Conservation (phyloP, 192 early-diverging fungal species). For the Phlyctochytrium bullatum region DNA sequence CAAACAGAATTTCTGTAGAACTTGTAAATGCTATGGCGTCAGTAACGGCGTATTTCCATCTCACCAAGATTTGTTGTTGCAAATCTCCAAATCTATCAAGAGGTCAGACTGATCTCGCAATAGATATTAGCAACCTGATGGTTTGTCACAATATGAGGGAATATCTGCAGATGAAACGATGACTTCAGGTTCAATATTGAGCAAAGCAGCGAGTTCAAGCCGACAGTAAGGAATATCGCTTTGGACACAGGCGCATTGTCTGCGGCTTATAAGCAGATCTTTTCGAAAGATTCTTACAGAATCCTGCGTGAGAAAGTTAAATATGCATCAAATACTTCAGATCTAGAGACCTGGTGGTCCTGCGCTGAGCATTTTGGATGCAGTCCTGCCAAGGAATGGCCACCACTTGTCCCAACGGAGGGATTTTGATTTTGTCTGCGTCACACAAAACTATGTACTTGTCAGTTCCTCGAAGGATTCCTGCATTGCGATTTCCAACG, state of each 20-base stretch:
- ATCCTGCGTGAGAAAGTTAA: neutral
- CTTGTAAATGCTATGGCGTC: conserved; percentile 19
- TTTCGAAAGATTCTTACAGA: neutral
- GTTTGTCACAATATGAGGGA: conserved; percentile 23
- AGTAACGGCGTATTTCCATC: neutral
- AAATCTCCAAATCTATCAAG: conserved; percentile 25
- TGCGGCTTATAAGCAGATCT: neutral
- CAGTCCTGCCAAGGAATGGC: too few species aligned
- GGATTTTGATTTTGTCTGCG: too few species aligned
- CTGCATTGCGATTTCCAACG: too few species aligned
- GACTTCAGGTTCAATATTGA: conserved; percentile 19
- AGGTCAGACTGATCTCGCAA: conserved; percentile 12
- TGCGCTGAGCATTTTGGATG: too few species aligned
- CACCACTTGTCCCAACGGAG: too few species aligned
- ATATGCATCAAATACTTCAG: too few species aligned
- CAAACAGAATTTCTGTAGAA: conserved; percentile 38
- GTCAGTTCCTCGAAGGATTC: too few species aligned
- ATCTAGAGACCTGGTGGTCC: too few species aligned
- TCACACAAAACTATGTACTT: too few species aligned
- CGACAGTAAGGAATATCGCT: conserved; percentile 33
- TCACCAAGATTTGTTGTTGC: conserved; percentile 17
- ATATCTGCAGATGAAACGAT: conserved; percentile 10
- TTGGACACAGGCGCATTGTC: conserved; percentile 45
- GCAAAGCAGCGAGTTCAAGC: conserved; percentile 32
- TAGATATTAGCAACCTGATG: conserved; percentile 24